Conservation (phyloP, 2,329 filamentous ascomycete species). For the Penicillium sp. region DNA sequence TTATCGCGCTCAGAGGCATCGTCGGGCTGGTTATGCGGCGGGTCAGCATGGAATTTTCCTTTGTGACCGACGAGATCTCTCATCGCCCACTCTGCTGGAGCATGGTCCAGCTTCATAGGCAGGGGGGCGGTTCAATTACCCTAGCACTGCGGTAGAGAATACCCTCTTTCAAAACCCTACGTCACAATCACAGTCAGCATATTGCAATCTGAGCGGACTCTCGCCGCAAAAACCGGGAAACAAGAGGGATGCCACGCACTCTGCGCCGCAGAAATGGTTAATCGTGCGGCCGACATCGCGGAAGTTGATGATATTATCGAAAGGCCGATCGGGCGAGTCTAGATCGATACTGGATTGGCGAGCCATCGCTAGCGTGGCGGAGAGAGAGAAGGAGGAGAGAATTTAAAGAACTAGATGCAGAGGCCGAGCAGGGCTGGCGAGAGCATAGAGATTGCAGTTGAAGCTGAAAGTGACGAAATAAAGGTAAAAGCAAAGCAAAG, state of each 20-base stretch:
- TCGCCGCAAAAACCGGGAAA: neutral
- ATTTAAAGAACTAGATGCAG: neutral
- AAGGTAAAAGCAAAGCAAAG: slow-evolving; percentile 1
- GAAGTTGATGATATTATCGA: slow-evolving; percentile 72
- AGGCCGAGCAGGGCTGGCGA: neutral
- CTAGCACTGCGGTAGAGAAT: slow-evolving; percentile 70
- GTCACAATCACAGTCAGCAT: slow-evolving; percentile 12
- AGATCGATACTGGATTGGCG: slow-evolving; percentile 39
- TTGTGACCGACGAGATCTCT: too few species aligned
- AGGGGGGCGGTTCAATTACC: slow-evolving; percentile 48
- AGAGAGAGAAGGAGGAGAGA: neutral
- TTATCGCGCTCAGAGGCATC: slow-evolving; percentile 71
- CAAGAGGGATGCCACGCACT: slow-evolving; percentile 46
- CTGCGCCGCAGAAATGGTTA: slow-evolving; percentile 61
- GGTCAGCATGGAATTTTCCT: neutral
- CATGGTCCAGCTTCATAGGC: neutral
- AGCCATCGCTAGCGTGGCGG: slow-evolving; percentile 18
- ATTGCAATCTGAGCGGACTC: neutral
- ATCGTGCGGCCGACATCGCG: slow-evolving; percentile 73
- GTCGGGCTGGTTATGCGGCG: slow-evolving; percentile 54
- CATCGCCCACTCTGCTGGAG: neutral
- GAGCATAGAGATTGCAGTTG: slow-evolving; percentile 2
- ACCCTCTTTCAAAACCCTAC: slow-evolving; percentile 60
- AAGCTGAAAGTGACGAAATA: neutral
- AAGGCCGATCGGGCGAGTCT: slow-evolving; percentile 40